These are phyloP conservation scores for Medicago lupulina DNA, from an alignment of 306 rosid species.

Conservation along the genomic window DNA sequence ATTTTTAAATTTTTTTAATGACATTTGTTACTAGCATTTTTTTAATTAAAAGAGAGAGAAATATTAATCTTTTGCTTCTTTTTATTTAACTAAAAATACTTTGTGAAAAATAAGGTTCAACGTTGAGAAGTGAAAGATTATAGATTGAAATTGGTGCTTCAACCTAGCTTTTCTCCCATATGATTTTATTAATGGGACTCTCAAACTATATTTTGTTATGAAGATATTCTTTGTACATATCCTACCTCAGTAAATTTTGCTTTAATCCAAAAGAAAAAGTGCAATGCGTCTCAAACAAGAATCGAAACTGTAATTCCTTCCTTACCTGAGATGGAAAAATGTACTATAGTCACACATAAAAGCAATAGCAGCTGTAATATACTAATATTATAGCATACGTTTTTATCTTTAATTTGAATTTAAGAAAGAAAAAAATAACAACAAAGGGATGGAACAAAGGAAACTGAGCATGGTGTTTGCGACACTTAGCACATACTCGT, in stretches of 20 bases:
- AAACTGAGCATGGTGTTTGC: constrained; percentile 22
- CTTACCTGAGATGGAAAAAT: constrained; percentile 9
- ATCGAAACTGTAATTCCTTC: constrained; percentile 28
- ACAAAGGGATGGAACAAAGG: neutral
- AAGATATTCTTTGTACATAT: neutral
- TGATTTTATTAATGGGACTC: no score
- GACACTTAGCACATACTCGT: constrained; percentile 49
- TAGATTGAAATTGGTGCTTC: no score
- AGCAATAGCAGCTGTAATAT: constrained; percentile 3
- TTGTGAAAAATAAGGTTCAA: no score
- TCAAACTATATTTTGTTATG: neutral
- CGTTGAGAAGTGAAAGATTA: no score
- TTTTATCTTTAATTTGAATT: constrained; percentile 26
- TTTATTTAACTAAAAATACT: no score
- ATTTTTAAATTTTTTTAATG: no score
- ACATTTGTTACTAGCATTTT: no score
- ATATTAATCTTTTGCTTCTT: no score
- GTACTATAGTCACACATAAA: constrained; percentile 9
- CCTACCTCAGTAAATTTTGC: neutral
- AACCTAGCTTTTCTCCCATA: no score
- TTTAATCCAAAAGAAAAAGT: constrained; percentile 6
- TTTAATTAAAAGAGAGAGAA: no score
- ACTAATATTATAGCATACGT: constrained; percentile 23
- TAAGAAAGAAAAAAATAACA: neutral
- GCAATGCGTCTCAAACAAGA: constrained; percentile 6